Percentiles rank a stretch among this genome's conserved stretches.
These are phyloP conservation scores for Cutaneotrichosporon cyanovorans DNA, from an alignment of 1,284 basidiomycete genomes.

Conservation along the genomic window DNA sequence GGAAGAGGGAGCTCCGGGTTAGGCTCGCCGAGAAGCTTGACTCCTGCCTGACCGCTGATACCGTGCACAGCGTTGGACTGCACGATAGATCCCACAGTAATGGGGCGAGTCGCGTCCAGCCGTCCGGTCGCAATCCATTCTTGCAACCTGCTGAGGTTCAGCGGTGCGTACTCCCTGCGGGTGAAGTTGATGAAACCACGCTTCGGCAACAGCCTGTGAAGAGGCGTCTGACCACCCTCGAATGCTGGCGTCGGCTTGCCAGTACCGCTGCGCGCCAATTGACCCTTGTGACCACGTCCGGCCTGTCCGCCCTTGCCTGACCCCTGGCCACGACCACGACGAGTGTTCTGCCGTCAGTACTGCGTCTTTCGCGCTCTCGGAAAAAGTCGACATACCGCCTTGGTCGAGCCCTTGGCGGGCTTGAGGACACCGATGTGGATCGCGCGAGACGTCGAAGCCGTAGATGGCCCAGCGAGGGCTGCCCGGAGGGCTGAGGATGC, in stretches of 20 bases:
- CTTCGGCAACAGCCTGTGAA: constrained; percentile 88
- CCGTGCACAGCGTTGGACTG: constrained; percentile 81
- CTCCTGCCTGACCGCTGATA: constrained; percentile 63
- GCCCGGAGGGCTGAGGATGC: constrained; percentile 13
- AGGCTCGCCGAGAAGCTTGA: constrained; percentile 83
- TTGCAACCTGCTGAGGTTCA: constrained; percentile 83
- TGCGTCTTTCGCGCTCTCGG: too few relatives aligned
- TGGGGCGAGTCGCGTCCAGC: constrained; percentile 68
- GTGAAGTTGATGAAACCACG: constrained; percentile 83
- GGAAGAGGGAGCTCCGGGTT: constrained; percentile 46
- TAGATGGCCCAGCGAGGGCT: too few relatives aligned
- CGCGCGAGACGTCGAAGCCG: too few relatives aligned
- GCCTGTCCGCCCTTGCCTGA: constrained; percentile 86
- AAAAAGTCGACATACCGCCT: constrained; percentile 21
- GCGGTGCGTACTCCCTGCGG: constrained; percentile 65
- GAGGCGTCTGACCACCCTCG: constrained; percentile 92
- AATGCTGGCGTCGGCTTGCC: constrained; percentile 79
- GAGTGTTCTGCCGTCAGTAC: constrained; percentile 62
- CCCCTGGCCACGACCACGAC: constrained; percentile 85
- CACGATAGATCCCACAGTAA: constrained; percentile 79
- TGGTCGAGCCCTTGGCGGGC: constrained; percentile 36
- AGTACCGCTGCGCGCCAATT: constrained; percentile 84
- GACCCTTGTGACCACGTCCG: constrained; percentile 90
- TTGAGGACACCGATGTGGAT: constrained; percentile 31
- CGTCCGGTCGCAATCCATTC: constrained; percentile 82